phyloP scores from a whole-genome alignment of 2,329 filamentous ascomycete genomes.

The Emmonsia crescens region DNA sequence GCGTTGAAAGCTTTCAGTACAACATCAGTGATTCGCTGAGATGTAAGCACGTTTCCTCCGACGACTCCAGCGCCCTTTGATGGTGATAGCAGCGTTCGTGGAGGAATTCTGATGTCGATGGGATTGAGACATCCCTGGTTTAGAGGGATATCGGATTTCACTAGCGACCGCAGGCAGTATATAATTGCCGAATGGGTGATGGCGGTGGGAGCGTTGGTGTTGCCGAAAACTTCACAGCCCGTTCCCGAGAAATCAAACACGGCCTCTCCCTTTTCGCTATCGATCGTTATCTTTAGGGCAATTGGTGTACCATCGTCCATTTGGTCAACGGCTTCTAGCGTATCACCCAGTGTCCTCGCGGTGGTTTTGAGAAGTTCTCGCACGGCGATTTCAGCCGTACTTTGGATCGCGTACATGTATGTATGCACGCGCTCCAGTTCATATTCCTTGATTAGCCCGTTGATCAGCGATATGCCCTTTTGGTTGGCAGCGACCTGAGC shows the following conservation, averaged over 20 bases:
- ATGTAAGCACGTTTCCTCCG: constrained; percentile 70
- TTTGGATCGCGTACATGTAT: constrained; percentile 75
- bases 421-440: constrained; percentile 66
- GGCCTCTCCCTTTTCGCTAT: constrained; percentile 62
- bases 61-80: constrained; percentile 70
- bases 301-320: constrained; percentile 84
- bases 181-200: constrained; percentile 78
- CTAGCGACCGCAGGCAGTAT: constrained; percentile 71
- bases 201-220: constrained; percentile 70
- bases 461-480: constrained; percentile 71
- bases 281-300: constrained; percentile 61
- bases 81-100: constrained; percentile 61
- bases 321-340: constrained; percentile 65
- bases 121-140: constrained; percentile 78
- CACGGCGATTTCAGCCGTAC: constrained; percentile 67
- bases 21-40: constrained; percentile 71
- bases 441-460: constrained; percentile 64
- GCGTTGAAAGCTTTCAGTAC: constrained; percentile 71
- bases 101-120: constrained; percentile 62
- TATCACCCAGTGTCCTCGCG: constrained; percentile 55
- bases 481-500: constrained; percentile 81
- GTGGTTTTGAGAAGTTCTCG: constrained; percentile 62
- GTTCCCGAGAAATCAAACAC: constrained; percentile 71
- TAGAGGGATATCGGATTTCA: constrained; percentile 70
- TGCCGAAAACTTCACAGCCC: constrained; percentile 67